These are phyloP conservation scores for Rhizopogon sp. DNA, from an alignment of 768 basidiomycete genomes.

Conservation along the genomic window DNA sequence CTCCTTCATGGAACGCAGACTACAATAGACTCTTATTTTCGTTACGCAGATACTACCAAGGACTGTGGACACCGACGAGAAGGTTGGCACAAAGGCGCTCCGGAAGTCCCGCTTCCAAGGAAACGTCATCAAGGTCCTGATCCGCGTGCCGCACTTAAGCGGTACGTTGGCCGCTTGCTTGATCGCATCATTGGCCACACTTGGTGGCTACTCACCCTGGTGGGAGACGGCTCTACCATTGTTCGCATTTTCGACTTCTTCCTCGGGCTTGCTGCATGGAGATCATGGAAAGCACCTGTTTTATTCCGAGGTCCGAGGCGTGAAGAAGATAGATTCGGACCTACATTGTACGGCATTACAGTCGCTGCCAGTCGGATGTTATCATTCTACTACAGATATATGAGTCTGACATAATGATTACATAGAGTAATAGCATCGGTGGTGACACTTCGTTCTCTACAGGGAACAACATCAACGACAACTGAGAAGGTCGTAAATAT, in stretches of 20 bases:
- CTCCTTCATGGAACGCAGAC: too few relatives aligned
- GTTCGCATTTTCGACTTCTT: conserved; percentile 65
- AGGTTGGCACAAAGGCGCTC: neutral
- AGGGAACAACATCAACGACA: neutral
- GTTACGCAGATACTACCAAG: neutral
- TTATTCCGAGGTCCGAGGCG: neutral
- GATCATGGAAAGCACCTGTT: conserved; percentile 41
- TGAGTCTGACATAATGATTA: too few relatives aligned
- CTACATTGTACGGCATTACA: too few relatives aligned
- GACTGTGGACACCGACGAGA: conserved; percentile 82
- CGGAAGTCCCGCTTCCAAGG: neutral
- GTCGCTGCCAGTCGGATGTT: neutral
- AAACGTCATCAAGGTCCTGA: neutral
- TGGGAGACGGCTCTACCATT: conserved; percentile 75
- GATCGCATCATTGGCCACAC: conserved; percentile 60
- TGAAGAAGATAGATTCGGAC: neutral
- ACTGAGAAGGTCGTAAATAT: too few relatives aligned
- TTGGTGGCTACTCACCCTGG: conserved; percentile 54
- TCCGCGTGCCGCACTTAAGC: conserved; percentile 48
- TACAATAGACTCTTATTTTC: too few relatives aligned
- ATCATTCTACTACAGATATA: conserved; percentile 43
- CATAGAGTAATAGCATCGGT: too few relatives aligned
- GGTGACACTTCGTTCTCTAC: too few relatives aligned
- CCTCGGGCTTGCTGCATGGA: conserved; percentile 62
- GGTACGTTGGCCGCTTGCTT: conserved; percentile 56